Base-by-base conservation (phyloP, 106 monocot genomes). In the Cymbidium sinense region DNA sequence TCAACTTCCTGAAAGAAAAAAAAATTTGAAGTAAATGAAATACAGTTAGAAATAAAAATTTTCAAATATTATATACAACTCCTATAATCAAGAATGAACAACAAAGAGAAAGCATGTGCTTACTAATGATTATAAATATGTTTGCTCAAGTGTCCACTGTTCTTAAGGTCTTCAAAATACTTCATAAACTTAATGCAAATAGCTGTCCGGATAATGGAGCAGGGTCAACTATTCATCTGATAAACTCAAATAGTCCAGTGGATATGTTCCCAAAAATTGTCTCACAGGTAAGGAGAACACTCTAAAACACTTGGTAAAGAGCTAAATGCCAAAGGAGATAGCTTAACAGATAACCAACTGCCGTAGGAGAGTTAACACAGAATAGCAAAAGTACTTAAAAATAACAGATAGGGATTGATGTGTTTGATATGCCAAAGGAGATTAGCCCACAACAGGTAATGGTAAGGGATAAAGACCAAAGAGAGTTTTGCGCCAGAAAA, bases 381-480 rank as follows among this genome's bases (percentile, higher is more conserved):
- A 10, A 5, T 30, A 30, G 67, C 67, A 58, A 6, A 58, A 58
- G 58, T 23, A 23, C 21, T 58, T 23, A 21, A 58, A 15, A 67
- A 11, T 67, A 67, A 15, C 13, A 33, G 15, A 67, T 15, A 67
- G 13, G 3, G 28, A 67, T 28, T 3, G 64, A 30, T 67, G 67
- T 65, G 30, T 64, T 78, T 79, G 55, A 79, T 34, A 20, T 73
- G n/a, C 41, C 25, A n/a, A 74, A 44, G 2, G 41, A 74, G 43
- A 74, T n/a, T 43, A 28, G n/a, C 44, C 27, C 25, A 17, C 12
- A 19, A 43, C 2, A 67, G 58, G 13, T 62, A 70, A 72, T 74
- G 67, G 43, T 0, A 27, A 12, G 21, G 39, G 8, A n/a, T 35
- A 36, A 36, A 34, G 81, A 82, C 82, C 84, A 88, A 88, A 88